Evolutionary conservation across 208 protist species (phyloP).

Genomic region (Porcisia deanei): DNA sequence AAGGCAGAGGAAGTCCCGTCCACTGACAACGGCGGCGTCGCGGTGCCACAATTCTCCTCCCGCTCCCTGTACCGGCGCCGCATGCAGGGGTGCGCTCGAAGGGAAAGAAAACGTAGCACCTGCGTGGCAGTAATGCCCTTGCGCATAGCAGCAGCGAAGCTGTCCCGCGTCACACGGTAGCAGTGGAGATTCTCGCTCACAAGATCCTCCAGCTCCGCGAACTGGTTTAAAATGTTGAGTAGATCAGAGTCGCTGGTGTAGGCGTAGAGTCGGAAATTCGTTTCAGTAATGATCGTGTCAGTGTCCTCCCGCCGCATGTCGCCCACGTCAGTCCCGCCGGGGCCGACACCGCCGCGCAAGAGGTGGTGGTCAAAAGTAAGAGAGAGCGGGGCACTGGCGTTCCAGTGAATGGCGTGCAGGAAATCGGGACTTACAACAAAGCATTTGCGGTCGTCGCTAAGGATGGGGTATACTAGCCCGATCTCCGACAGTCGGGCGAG

Average conservation of each 20-base stretch:
- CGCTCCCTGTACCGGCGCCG: slow-evolving; percentile 38
- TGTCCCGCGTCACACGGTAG: slow-evolving; percentile 82
- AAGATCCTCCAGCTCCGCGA: slow-evolving; percentile 70
- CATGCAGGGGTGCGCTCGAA: slow-evolving; percentile 90
- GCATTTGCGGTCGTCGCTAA: slow-evolving; percentile 42
- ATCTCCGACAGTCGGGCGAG: slow-evolving; percentile 77
- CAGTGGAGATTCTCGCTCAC: slow-evolving; percentile 70
- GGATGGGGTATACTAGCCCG: slow-evolving; percentile 77
- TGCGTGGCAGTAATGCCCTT: slow-evolving; percentile 78
- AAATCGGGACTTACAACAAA: slow-evolving; percentile 83
- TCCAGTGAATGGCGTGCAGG: slow-evolving; percentile 71
- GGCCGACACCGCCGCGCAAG: not conserved
- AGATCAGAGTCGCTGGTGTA: slow-evolving; percentile 80
- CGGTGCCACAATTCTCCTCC: not conserved
- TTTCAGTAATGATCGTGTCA: slow-evolving; percentile 92
- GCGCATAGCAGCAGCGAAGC: slow-evolving; percentile 70
- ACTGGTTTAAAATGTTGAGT: slow-evolving; percentile 82
- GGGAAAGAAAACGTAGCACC: slow-evolving; percentile 81
- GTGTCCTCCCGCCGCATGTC: slow-evolving; percentile 76
- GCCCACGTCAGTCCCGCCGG: not conserved
- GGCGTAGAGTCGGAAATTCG: slow-evolving; percentile 91
- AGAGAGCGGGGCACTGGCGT: slow-evolving; percentile 65
- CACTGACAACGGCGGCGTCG: not conserved
- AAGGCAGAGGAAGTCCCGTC: not conserved
- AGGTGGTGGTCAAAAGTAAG: slow-evolving; percentile 47